Evolutionary conservation across 495 filamentous ascomycete genomes (phyloP), one percentile per base, ranked within the genome.

Genomic region (Penicillium macrosclerotiorum): DNA sequence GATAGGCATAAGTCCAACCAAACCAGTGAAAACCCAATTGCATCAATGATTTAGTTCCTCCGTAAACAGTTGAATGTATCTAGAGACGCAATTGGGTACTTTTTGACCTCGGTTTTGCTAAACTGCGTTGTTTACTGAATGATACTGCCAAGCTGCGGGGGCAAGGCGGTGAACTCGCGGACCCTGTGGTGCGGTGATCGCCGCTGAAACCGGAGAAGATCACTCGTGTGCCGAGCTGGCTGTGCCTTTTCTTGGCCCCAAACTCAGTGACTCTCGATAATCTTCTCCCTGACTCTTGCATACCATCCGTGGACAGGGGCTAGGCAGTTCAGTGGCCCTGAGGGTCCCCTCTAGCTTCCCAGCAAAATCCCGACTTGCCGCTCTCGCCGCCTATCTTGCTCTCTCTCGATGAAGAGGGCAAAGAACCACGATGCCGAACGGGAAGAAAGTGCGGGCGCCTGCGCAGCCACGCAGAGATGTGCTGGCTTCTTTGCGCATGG

Each of bases 401-500:
- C 23, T 26, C 46, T 63, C 57, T 52, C 51, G 51, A 73, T 73
- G 67, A 67, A 62, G 57, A 57, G 30, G 20, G 30, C 40, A 45
- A 55, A 42, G 42, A 38, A 27, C 46, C 50, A 59, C 42, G 24
- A 89, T 85, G 82, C 77, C 83, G 56, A 78, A 72, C 59, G 80
- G 80, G 72, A 86, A 80, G 64, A 81, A 79, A 68, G 76, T 75
- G 42, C 62, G 74, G 17, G 54, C 70, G 25, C 69, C 70, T 40
- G 74, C 64, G 42, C 60, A 65, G 41, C 71, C 77, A 23, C 67
- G 72, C 60, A 71, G 73, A 56, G 68, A 84, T 69, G 82, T 92
- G 52, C 67, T 94, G 55, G 78, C 81, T 14, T 83, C 88, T 3
- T 71, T 96, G 42, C 84, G 83, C 53, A 76, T 74, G 72, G 82